Conservation (phyloP, 805 yeast species). For the Saccharomyces mikatae region DNA sequence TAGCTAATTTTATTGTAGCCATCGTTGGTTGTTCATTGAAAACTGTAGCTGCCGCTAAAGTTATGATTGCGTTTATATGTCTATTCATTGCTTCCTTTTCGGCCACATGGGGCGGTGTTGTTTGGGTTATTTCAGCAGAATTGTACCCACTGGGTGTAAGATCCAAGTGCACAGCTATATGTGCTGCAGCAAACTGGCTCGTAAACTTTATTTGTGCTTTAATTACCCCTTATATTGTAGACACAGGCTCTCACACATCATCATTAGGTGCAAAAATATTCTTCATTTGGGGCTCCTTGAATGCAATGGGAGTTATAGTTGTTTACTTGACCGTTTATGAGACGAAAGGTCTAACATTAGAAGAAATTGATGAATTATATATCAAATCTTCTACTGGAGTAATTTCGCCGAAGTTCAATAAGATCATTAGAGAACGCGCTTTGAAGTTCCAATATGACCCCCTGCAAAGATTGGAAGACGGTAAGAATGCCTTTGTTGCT, state of each 20-base stretch:
- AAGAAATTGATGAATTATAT: constrained; percentile 73
- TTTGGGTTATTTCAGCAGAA: constrained; percentile 65
- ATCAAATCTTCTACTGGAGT: constrained; percentile 49
- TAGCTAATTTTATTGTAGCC: constrained; percentile 63
- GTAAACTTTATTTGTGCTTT: constrained; percentile 69
- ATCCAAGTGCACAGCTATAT: constrained; percentile 66
- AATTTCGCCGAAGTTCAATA: constrained; percentile 39
- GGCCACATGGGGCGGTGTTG: constrained; percentile 75
- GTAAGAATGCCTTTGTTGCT: neutral
- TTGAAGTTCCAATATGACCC: constrained; percentile 1
- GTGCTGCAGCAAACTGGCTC: constrained; percentile 75
- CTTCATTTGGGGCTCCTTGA: constrained; percentile 73
- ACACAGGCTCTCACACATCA: constrained; percentile 59
- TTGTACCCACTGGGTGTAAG: constrained; percentile 65
- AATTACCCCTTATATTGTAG: constrained; percentile 67
- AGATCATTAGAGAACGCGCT: constrained; percentile 12
- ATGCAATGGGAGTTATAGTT: constrained; percentile 49
- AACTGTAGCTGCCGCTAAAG: constrained; percentile 42
- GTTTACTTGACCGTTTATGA: constrained; percentile 67
- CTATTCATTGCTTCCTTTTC: constrained; percentile 70
- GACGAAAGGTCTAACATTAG: constrained; percentile 71
- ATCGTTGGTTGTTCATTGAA: constrained; percentile 46
- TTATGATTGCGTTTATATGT: constrained; percentile 59
- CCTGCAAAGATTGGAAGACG: neutral
- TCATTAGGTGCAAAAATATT: constrained; percentile 65